A percentile compares a stretch with the other conserved stretches of the same genome.
Evolutionary conservation across 2,329 filamentous ascomycete species (phyloP).

Genomic region (Neobulgaria alba): DNA sequence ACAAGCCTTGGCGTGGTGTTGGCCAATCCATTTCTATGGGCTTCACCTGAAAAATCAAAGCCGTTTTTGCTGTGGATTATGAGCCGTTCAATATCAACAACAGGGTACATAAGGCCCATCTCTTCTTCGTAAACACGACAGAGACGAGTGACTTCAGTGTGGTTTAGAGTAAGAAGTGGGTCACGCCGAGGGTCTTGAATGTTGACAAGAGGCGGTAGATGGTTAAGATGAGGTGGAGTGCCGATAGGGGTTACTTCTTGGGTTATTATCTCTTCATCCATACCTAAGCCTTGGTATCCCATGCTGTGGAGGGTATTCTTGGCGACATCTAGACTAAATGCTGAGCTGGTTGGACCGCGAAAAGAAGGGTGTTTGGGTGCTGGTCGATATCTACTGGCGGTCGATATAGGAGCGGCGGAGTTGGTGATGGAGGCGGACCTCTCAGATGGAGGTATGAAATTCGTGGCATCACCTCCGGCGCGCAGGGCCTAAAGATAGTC

Average conservation of each 20-base stretch:
- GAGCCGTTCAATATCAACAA: constrained; percentile 65
- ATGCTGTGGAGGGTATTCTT: constrained; percentile 82
- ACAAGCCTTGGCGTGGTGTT: constrained; percentile 37
- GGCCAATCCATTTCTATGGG: constrained; percentile 48
- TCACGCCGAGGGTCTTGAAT: constrained; percentile 44
- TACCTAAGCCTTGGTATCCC: constrained; percentile 65
- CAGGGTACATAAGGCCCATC: constrained; percentile 85
- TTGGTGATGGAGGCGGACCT: constrained; percentile 24
- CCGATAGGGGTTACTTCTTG: constrained; percentile 41
- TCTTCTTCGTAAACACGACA: constrained; percentile 81
- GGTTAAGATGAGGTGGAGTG: constrained; percentile 15
- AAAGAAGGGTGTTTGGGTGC: constrained; percentile 48
- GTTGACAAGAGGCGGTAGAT: too few species aligned
- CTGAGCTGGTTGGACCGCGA: constrained; percentile 75
- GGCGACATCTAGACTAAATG: constrained; percentile 79
- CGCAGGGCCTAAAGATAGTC: constrained; percentile 21
- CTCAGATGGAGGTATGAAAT: constrained; percentile 17
- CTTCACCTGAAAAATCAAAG: constrained; percentile 64
- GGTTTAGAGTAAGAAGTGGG: constrained; percentile 69
- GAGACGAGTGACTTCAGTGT: constrained; percentile 71
- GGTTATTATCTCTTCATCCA: constrained; percentile 52
- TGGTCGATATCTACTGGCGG: constrained; percentile 16
- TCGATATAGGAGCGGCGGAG: constrained; percentile 19
- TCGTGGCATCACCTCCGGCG: constrained; percentile 12
- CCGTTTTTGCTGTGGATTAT: constrained; percentile 62